Evolutionary conservation across 331 rosid genomes (phyloP), one percentile per base, ranked within the genome.

Genomic region (Malus hybrid): DNA sequence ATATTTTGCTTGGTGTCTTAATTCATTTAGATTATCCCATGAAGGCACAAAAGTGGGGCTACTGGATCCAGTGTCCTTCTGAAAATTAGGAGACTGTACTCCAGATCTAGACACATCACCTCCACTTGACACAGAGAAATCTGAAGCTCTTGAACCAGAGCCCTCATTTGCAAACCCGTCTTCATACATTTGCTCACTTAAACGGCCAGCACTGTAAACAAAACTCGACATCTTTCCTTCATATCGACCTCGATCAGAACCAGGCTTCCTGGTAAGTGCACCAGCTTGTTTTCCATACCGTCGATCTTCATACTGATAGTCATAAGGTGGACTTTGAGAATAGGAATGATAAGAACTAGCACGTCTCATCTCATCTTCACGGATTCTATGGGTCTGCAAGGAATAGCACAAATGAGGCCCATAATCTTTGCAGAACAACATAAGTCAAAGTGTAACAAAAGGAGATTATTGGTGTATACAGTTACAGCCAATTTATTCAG

Each of bases 261-360:
- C 97, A 78, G 97, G 92, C 85, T 90, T 93, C 81, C 98, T 83
- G 31, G 93, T 87, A 62, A 91, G 85, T 4, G 71, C 79, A 73
- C 86, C 88, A 83, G 85, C 85, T 73, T 83, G 93, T 75, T 87
- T 93, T 70, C 98, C 98, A 80, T 93, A 93, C 66, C 89, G 84
- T 10, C 97, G 85, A 78, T 93, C 98, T 81, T 93, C 98, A 67
- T 93, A 93, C 76, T 93, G 98, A 86, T 89, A 67, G 82, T 93
- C 98, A 85, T 93, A 93, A 18, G 98, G 98, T 59, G 98, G 98
- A 83, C 98, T 93, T 78, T 93, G 97, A 71, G 98, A 93, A 88
- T 81, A 93, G 27, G 98, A 93, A 87, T 93, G 98, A 81, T 93
- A 93, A 54, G 98, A 93, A 88, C 96, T 93, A 81, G 98, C 96